Conservation (phyloP, 2,329 filamentous ascomycete genomes). For the Apiospora koreana region DNA sequence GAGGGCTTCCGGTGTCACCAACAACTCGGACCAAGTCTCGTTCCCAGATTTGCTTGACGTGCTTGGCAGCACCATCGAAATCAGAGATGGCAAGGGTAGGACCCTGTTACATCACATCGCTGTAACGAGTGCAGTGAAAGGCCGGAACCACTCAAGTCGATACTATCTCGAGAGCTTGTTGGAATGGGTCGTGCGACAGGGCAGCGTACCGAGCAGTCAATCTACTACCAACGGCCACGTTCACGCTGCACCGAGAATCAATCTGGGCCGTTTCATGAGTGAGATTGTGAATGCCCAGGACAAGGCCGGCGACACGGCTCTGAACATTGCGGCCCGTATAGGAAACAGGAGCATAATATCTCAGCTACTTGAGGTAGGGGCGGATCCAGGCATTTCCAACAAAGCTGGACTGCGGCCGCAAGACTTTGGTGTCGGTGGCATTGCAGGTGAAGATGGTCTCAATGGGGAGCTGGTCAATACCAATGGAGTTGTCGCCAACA, state of each 20-base stretch:
- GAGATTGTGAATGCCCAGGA: conserved; percentile 97
- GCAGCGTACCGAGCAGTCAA: conserved; percentile 62
- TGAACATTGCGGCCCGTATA: conserved; percentile 91
- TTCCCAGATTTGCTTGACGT: conserved; percentile 91
- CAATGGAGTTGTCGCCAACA: conserved; percentile 33
- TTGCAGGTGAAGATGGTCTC: conserved; percentile 47
- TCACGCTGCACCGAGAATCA: conserved; percentile 65
- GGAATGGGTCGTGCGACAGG: conserved; percentile 91
- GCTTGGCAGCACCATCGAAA: conserved; percentile 85
- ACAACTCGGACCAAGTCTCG: conserved; percentile 86
- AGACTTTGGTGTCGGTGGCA: conserved; percentile 90
- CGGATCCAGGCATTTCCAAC: conserved; percentile 89
- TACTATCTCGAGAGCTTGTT: conserved; percentile 95
- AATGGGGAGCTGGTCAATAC: conserved; percentile 38
- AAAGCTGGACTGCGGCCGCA: conserved; percentile 83
- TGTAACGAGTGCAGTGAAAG: conserved; percentile 92
- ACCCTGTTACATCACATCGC: conserved; percentile 97
- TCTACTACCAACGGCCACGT: conserved; percentile 30
- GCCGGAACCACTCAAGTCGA: conserved; percentile 84
- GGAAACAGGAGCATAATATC: conserved; percentile 94
- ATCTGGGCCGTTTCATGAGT: conserved; percentile 89
- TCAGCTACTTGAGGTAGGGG: conserved; percentile 93
- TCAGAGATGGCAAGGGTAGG: conserved; percentile 83
- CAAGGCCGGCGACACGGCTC: conserved; percentile 88
- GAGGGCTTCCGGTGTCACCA: conserved; percentile 89